Percentiles rank a stretch among this genome's conserved stretches.
Evolutionary conservation across 345 rosid genomes (phyloP).

Genomic region (Nephelium lappaceum): DNA sequence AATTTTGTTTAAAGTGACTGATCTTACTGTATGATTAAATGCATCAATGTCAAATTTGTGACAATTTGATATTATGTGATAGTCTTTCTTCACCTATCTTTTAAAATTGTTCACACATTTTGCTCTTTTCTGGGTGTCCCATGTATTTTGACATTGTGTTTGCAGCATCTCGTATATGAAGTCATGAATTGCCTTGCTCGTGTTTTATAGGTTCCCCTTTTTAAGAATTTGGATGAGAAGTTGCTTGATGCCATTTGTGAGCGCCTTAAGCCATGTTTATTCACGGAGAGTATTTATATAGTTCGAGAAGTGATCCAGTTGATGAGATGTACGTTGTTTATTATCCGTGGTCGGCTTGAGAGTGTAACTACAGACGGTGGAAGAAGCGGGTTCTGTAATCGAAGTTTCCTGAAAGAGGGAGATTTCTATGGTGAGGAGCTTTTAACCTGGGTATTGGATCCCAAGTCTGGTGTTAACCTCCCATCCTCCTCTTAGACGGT

Average conservation of each 20-base stretch:
- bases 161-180: not conserved
- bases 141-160: not conserved
- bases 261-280: conserved; percentile 83
- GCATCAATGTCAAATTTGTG: not conserved
- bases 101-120: not conserved
- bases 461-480: conserved; percentile 80
- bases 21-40: not conserved
- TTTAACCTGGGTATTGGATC: conserved; percentile 99
- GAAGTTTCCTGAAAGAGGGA: conserved; percentile 77
- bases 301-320: conserved; percentile 95
- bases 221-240: conserved; percentile 93
- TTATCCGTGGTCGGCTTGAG: conserved; percentile 93
- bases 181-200: conserved; percentile 12
- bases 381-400: conserved; percentile 93
- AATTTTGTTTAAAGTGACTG: not conserved
- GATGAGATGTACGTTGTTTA: conserved; percentile 98
- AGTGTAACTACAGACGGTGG: conserved; percentile 97
- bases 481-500: conserved; percentile 98
- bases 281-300: conserved; percentile 72
- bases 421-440: conserved; percentile 99
- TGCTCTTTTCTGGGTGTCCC: not conserved
- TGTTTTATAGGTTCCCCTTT: conserved; percentile 72
- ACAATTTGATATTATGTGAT: not conserved
- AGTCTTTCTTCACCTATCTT: not conserved
- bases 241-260: conserved; percentile 95